Percentiles rank a stretch among this genome's conserved stretches.
phyloP scores from a whole-genome alignment of 352 stramenopile genomes.

The Thraustochytrium striatum region DNA sequence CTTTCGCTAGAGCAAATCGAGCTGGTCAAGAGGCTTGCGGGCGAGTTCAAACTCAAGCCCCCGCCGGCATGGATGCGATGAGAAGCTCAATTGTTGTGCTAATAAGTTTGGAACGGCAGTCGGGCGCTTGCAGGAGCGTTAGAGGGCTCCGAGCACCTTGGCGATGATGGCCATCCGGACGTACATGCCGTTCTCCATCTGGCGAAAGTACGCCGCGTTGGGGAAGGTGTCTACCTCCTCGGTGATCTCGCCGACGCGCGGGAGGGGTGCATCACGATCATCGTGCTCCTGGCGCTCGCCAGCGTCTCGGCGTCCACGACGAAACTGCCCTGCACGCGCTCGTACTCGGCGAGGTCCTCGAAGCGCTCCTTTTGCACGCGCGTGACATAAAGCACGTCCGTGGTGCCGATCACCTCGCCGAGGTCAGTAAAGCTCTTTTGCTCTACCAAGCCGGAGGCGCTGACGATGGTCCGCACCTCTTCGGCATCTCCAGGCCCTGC shows the following conservation, averaged over 20 bases:
- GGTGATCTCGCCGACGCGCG: slow-evolving; percentile 92
- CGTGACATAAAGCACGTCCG: slow-evolving; percentile 97
- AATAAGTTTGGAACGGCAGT: too few species aligned
- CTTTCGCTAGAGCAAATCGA: too few species aligned
- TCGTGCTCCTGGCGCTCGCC: slow-evolving; percentile 72
- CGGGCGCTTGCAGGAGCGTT: too few species aligned
- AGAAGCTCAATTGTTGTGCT: too few species aligned
- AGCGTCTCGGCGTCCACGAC: slow-evolving; percentile 67
- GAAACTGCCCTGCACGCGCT: slow-evolving; percentile 83
- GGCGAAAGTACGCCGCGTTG: slow-evolving; percentile 65
- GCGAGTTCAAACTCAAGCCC: too few species aligned
- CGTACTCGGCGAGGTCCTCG: slow-evolving; percentile 84
- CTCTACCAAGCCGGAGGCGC: slow-evolving; percentile 68
- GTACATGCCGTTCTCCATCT: slow-evolving; percentile 92
- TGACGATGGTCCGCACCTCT: slow-evolving; percentile 67
- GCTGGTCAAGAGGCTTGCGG: too few species aligned
- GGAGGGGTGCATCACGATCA: slow-evolving; percentile 98
- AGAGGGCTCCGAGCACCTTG: slow-evolving; percentile 36
- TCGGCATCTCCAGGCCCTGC: slow-evolving; percentile 66
- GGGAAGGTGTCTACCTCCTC: slow-evolving; percentile 83
- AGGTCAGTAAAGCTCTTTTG: slow-evolving; percentile 65
- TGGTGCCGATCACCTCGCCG: slow-evolving; percentile 76
- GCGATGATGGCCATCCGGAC: slow-evolving; percentile 89
- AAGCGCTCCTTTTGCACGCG: slow-evolving; percentile 97
- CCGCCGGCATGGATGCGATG: too few species aligned